A percentile compares a stretch with the other conserved stretches of the same genome.
Evolutionary conservation across 1,139 yeast genomes (phyloP).

Genomic region (Dujonia santamariae): DNA sequence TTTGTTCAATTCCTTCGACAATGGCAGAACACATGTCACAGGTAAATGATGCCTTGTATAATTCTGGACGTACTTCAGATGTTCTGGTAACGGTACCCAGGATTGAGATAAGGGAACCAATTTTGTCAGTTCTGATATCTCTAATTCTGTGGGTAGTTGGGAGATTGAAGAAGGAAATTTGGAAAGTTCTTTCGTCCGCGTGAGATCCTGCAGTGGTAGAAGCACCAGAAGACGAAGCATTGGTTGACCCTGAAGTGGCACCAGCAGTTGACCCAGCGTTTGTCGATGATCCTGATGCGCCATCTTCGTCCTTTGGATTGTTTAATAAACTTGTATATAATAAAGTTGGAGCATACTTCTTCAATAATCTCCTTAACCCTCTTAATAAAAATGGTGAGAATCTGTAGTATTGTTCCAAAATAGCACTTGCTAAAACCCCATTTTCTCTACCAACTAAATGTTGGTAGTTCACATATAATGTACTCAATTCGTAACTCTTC

Average conservation of each 20-base stretch:
- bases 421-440: slow-evolving; percentile 88
- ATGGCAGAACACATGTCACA: slow-evolving; percentile 88
- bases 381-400: slow-evolving; percentile 80
- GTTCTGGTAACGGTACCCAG: slow-evolving; percentile 97
- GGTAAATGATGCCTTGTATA: slow-evolving; percentile 80
- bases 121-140: slow-evolving; percentile 84
- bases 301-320: slow-evolving; percentile 21
- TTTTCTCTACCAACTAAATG: slow-evolving; percentile 75
- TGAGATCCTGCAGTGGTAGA: slow-evolving; percentile 25
- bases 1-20: slow-evolving; percentile 88
- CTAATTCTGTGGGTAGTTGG: slow-evolving; percentile 84
- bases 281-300: background rate
- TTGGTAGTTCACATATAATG: slow-evolving; percentile 81
- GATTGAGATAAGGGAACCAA: slow-evolving; percentile 81
- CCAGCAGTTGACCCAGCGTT: background rate
- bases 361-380: slow-evolving; percentile 72
- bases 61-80: slow-evolving; percentile 95
- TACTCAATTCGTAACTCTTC: slow-evolving; percentile 71
- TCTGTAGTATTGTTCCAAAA: slow-evolving; percentile 87
- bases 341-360: slow-evolving; percentile 72
- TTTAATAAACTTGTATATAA: slow-evolving; percentile 44
- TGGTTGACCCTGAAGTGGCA: background rate
- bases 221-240: slow-evolving; percentile 9
- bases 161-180: slow-evolving; percentile 83
- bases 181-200: slow-evolving; percentile 73